Evolutionary conservation across 2,329 filamentous ascomycete genomes (phyloP).

Genomic region (Phaeomoniella chlamydospora): DNA sequence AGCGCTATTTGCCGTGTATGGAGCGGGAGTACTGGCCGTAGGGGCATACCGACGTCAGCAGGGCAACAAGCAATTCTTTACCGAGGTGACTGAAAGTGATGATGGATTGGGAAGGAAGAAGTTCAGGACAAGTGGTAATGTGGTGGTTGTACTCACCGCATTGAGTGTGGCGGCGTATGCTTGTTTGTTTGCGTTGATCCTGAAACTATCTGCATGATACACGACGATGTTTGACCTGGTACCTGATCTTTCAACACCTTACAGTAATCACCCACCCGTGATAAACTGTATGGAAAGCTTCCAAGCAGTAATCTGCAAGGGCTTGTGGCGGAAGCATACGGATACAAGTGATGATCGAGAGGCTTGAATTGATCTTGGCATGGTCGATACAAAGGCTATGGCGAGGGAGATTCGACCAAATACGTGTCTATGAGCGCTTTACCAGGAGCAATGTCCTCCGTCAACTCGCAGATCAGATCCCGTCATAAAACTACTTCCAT

Average conservation of each 20-base stretch:
- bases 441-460: slow-evolving; percentile 21
- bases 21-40: slow-evolving; percentile 67
- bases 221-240: no score
- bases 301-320: no score
- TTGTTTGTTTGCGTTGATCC: slow-evolving; percentile 43
- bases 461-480: slow-evolving; percentile 23
- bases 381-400: no score
- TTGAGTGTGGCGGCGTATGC: slow-evolving; percentile 49
- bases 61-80: slow-evolving; percentile 87
- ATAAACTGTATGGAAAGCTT: no score
- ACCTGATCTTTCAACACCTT: no score
- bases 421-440: no score
- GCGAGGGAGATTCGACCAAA: no score
- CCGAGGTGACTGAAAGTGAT: slow-evolving; percentile 30
- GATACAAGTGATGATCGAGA: no score
- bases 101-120: slow-evolving; percentile 46
- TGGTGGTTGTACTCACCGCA: slow-evolving; percentile 47
- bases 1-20: slow-evolving; percentile 89
- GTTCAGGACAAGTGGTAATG: slow-evolving; percentile 53
- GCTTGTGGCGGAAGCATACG: no score
- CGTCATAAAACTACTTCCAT: slow-evolving; percentile 25
- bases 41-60: slow-evolving; percentile 77
- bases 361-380: no score
- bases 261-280: no score
- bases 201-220: slow-evolving; percentile 29